A percentile compares a stretch with the other conserved stretches of the same genome.
Evolutionary conservation across 768 basidiomycete species (phyloP).

Genomic region (Cubamyces lactineus): DNA sequence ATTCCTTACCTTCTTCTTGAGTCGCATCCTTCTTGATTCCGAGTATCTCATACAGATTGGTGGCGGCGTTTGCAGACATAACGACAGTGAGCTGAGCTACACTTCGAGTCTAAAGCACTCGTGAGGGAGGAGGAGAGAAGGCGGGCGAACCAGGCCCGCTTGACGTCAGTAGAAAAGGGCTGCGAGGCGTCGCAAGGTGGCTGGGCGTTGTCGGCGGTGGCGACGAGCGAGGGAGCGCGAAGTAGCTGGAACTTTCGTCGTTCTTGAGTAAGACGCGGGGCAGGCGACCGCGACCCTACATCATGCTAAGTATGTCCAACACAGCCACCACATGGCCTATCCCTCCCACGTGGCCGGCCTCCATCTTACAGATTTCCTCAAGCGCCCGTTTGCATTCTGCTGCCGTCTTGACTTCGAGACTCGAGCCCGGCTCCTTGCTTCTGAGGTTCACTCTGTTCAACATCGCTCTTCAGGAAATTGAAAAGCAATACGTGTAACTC

Average conservation of each 20-base stretch:
- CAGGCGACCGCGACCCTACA: not conserved
- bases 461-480: no score
- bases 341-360: no score
- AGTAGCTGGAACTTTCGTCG: conserved; percentile 10
- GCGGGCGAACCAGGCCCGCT: not conserved
- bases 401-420: no score
- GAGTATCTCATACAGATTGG: conserved; percentile 62
- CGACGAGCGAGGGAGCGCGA: not conserved
- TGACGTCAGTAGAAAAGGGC: conserved; percentile 19
- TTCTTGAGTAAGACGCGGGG: not conserved
- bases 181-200: not conserved
- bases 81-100: not conserved
- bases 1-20: conserved; percentile 61
- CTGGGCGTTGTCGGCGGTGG: not conserved
- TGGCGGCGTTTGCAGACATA: conserved; percentile 16
- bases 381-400: no score
- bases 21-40: conserved; percentile 57
- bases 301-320: not conserved
- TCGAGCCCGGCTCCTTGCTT: no score
- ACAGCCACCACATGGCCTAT: conserved; percentile 2
- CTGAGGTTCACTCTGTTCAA: no score
- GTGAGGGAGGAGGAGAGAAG: not conserved
- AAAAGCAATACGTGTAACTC: no score
- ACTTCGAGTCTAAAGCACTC: not conserved
- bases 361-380: no score